A percentile compares a stretch with the other conserved stretches of the same genome.
phyloP scores from a whole-genome alignment of 306 rosid species.

The Inga laurina region DNA sequence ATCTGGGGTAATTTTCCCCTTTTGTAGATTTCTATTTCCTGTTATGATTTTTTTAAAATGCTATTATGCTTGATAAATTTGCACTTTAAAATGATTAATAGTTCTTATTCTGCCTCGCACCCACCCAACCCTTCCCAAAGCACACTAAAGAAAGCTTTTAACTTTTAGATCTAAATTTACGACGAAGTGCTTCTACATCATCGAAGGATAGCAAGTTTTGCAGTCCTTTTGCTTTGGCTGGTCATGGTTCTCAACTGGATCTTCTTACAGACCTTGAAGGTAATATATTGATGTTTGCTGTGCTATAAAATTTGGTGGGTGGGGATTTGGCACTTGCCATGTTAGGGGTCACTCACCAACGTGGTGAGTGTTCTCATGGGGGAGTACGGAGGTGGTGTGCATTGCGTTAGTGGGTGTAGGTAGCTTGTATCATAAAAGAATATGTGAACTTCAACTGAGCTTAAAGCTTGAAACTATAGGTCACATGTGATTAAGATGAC shows the following conservation, averaged over 20 bases:
- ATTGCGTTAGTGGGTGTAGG: neutral
- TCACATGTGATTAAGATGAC: neutral
- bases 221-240: neutral
- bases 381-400: neutral
- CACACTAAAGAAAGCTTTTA: neutral
- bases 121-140: neutral
- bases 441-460: neutral
- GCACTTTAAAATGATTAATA: conserved; percentile 37
- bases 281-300: neutral
- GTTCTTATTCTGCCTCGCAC: conserved; percentile 29
- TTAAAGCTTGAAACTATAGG: neutral
- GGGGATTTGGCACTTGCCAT: neutral
- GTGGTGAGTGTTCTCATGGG: neutral
- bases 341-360: neutral
- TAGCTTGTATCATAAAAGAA: neutral
- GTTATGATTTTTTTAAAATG: conserved; percentile 2
- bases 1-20: conserved; percentile 17
- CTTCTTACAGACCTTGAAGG: neutral
- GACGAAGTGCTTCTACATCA: conserved; percentile 10
- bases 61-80: conserved; percentile 28
- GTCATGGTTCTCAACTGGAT: conserved; percentile 20
- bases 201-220: conserved; percentile 7
- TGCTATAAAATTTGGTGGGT: neutral
- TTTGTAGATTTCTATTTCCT: neutral
- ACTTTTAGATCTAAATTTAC: conserved; percentile 18